Evolutionary conservation across 306 rosid species (phyloP), one percentile per base, ranked within the genome.

Genomic region (Inga laurina): DNA sequence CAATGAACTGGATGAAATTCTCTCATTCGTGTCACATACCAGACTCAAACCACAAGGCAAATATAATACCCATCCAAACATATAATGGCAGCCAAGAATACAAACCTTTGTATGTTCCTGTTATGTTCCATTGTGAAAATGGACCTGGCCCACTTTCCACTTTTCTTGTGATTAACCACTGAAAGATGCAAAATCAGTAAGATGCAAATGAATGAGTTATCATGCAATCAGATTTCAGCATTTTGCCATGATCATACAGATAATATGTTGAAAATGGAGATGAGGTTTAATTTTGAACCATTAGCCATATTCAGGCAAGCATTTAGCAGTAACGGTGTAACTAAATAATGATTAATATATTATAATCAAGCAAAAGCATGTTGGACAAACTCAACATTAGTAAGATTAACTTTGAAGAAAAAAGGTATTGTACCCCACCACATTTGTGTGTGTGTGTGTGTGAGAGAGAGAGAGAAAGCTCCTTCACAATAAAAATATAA

Each of bases 61-160:
- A 37, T 41, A 34, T 12, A 80, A 43, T 4, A 61, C 44, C 82
- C 72, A 48, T 39, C 69, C 52, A 77, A 71, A 41, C 44, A 44
- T 69, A 76, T 22, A 65, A 21, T 78, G 48, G 45, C 27, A 80
- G 22, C 62, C 77, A 76, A 81, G 82, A 86, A 83, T 45, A 77
- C 96, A 77, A 87, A 96, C 99, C 99, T 96, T 89, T 90, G 82
- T 96, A 96, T 34, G 99, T 96, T 89, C 99, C 99, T 10, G 92
- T 94, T 84, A 96, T 92, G 80, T 96, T 96, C 99, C 99, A 96
- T 74, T 88, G 74, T 78, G 98, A 90, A 88, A 92, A 96, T 65
- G 97, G 94, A 81, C 97, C 99, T 68, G 90, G 62, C 78, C 90
- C 99, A 81, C 89, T 89, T 85, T 94, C 97, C 3, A 92, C 97